These are phyloP conservation scores for Dendrobium nobile DNA, from an alignment of 106 monocot species.

Conservation along the genomic window DNA sequence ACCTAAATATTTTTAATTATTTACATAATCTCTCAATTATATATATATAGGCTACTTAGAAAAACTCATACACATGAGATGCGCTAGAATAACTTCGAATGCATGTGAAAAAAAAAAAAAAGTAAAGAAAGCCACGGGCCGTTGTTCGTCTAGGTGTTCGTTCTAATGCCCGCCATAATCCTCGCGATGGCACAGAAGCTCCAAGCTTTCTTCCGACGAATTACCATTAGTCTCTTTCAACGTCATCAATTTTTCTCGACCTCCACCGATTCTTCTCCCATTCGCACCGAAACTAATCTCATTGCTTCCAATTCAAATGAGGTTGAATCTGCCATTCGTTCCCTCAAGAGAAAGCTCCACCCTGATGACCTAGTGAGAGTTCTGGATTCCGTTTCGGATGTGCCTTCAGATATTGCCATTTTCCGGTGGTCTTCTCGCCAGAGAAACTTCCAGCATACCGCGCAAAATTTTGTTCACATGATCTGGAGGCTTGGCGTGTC, in stretches of 20 bases:
- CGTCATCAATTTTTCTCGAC: background rate
- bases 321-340: constrained; percentile 11
- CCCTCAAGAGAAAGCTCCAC: constrained; percentile 27
- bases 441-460: constrained; percentile 19
- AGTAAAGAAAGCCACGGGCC: too few species aligned
- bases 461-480: constrained; percentile 18
- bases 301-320: constrained; percentile 5
- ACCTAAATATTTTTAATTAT: too few species aligned
- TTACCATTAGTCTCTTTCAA: background rate
- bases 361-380: constrained; percentile 15
- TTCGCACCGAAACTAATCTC: background rate
- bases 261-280: background rate
- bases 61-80: too few species aligned
- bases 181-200: constrained; percentile 3
- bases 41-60: too few species aligned
- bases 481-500: constrained; percentile 21
- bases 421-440: constrained; percentile 36
- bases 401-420: constrained; percentile 11
- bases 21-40: too few species aligned
- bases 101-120: too few species aligned
- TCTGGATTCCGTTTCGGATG: constrained; percentile 23
- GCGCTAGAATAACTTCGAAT: too few species aligned
- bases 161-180: background rate
- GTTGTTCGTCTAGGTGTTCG: background rate
- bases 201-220: background rate